Evolutionary conservation across 2,329 filamentous ascomycete genomes (phyloP), one percentile per base, ranked within the genome.

Genomic region (Aspergillus persii): DNA sequence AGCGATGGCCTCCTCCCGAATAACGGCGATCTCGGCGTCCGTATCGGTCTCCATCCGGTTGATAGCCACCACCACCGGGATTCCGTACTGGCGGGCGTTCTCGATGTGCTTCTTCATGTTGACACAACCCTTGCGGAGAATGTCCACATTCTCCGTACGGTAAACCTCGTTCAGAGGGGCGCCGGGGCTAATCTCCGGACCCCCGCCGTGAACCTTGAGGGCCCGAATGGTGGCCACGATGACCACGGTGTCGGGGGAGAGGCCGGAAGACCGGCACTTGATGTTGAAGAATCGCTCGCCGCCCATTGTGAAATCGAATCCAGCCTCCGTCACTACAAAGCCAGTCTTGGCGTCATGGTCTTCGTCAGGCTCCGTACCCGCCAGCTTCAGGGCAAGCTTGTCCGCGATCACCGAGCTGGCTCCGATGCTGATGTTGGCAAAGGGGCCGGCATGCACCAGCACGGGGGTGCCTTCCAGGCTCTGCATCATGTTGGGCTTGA

Each of bases 211-310:
- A 3, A 97, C 93, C 84, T 99, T 99, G 64, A 99, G 83, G 6
- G 95, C 95, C 67, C 95, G 89, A 50, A 99, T 91, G 2, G 95
- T 99, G 27, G 95, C 94, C 41, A 99, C 95, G 60, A 99, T 88
- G 49, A 99, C 92, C 6, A 96, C 93, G 1, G 92, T 91, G 71
- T 99, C 95, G 2, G 95, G 95, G 2, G 92, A 86, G 50, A 99
- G 88, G 27, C 94, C 94, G 5, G 94, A 97, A 8, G 92, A 90
- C 61, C 95, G 90, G 81, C 95, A 98, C 84, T 99, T 99, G 83
- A 99, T 98, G 82, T 99, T 98, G 87, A 99, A 98, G 84, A 99
- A 99, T 54, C 95, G 90, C 84, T 99, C 95, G 63, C 95, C 95
- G 65, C 95, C 95, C 95, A 99, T 99, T 70, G 95, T 98, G 80